These are phyloP conservation scores for Epicoccum nigrum DNA, from an alignment of 2,329 filamentous ascomycete species.

Conservation along the genomic window DNA sequence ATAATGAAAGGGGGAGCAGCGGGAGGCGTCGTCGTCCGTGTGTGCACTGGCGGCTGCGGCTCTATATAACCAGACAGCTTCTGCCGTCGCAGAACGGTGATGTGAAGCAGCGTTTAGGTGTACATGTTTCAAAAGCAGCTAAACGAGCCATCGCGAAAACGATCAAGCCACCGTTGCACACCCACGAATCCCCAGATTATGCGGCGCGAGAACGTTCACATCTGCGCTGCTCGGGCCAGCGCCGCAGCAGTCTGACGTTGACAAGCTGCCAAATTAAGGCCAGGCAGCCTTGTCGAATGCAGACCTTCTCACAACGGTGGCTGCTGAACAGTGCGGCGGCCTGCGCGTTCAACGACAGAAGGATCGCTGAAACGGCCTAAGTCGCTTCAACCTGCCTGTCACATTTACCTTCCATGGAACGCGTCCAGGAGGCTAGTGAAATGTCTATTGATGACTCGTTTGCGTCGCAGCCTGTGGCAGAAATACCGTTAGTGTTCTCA, in stretches of 20 bases:
- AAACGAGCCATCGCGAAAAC: conserved; percentile 14
- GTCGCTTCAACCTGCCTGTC: conserved; percentile 12
- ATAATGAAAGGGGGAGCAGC: conserved; percentile 12
- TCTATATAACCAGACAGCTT: conserved; percentile 19
- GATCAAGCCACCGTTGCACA: conserved; percentile 19
- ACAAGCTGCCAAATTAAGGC: neutral
- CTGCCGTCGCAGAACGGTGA: conserved; percentile 29
- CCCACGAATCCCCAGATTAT: conserved; percentile 3
- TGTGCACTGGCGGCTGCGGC: neutral
- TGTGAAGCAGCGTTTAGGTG: conserved; percentile 32
- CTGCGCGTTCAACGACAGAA: conserved; percentile 3
- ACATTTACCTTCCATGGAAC: neutral
- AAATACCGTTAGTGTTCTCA: conserved; percentile 6
- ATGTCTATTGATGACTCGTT: conserved; percentile 8
- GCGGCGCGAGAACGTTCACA: conserved; percentile 15
- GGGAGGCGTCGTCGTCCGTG: neutral
- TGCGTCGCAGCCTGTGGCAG: conserved; percentile 18
- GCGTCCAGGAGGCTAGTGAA: conserved; percentile 4
- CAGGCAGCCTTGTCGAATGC: conserved; percentile 9
- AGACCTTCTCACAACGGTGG: neutral
- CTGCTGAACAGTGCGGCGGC: conserved; percentile 1
- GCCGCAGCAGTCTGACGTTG: conserved; percentile 3
- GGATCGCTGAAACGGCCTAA: conserved; percentile 9
- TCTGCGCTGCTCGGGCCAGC: conserved; percentile 11
- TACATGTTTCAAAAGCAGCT: conserved; percentile 31